Evolutionary conservation across 768 basidiomycete species (phyloP).

Genomic region (Boletus coccyginus): DNA sequence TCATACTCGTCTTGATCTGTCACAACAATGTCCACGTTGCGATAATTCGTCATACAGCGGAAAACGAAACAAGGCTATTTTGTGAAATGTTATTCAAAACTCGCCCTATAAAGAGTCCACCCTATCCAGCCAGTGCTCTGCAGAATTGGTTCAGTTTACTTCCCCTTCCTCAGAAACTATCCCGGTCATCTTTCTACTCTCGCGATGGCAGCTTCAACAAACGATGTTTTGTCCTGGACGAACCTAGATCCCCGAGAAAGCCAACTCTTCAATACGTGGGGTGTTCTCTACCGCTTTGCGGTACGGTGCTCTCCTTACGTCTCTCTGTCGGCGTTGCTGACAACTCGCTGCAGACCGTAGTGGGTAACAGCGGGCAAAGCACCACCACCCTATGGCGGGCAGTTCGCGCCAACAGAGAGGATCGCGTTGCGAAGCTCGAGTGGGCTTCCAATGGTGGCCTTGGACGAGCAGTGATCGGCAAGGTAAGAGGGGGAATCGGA

Average conservation of each 20-base stretch:
- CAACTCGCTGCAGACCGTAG: slow-evolving; percentile 51
- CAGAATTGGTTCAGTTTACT: slow-evolving; percentile 28
- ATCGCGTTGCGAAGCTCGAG: slow-evolving; percentile 84
- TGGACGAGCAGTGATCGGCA: slow-evolving; percentile 82
- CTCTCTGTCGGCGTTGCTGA: slow-evolving; percentile 26
- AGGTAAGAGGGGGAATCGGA: slow-evolving; percentile 44
- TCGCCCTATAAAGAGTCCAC: slow-evolving; percentile 53
- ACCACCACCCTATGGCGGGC: slow-evolving; percentile 77
- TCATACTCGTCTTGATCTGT: slow-evolving; percentile 70
- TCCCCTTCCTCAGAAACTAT: slow-evolving; percentile 30
- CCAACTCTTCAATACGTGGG: slow-evolving; percentile 77
- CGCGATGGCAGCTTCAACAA: slow-evolving; percentile 49
- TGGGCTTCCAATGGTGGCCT: slow-evolving; percentile 83
- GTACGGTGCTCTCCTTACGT: slow-evolving; percentile 37
- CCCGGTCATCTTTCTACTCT: slow-evolving; percentile 35
- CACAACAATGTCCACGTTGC: slow-evolving; percentile 73
- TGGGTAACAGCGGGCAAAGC: slow-evolving; percentile 59
- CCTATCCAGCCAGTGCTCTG: slow-evolving; percentile 11
- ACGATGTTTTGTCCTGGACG: slow-evolving; percentile 83
- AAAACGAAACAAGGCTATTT: slow-evolving; percentile 41
- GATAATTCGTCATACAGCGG: slow-evolving; percentile 53
- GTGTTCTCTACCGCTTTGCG: slow-evolving; percentile 78
- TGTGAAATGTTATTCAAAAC: slow-evolving; percentile 44
- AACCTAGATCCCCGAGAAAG: slow-evolving; percentile 85
- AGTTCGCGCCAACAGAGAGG: slow-evolving; percentile 83